These are phyloP conservation scores for Thymus mandschuricus DNA, from an alignment of 257 asterid genomes.

Conservation along the genomic window DNA sequence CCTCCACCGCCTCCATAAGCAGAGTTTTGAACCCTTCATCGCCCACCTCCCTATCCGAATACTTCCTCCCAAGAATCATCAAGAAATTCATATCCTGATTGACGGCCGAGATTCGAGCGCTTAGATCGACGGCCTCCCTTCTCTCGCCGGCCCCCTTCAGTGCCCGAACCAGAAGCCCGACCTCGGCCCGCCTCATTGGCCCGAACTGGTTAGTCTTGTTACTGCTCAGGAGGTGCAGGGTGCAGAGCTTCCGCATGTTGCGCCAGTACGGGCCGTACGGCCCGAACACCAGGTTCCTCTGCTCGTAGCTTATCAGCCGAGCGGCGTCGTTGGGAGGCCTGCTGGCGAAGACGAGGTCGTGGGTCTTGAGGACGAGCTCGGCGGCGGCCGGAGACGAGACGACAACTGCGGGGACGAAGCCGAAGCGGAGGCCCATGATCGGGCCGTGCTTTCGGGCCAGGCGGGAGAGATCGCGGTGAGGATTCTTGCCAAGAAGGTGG, in stretches of 20 bases:
- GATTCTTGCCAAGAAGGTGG: conserved; percentile 43
- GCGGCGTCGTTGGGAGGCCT: conserved; percentile 26
- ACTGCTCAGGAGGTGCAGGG: conserved; percentile 41
- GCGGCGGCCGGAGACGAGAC: conserved; percentile 41
- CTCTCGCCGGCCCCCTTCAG: conserved; percentile 24
- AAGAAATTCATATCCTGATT: conserved; percentile 37
- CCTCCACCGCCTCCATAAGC: conserved; percentile 16
- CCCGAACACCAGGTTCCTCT: conserved; percentile 20
- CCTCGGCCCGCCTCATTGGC: conserved; percentile 38
- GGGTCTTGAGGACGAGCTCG: conserved; percentile 47
- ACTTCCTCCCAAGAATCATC: conserved; percentile 47
- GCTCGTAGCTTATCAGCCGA: conserved; percentile 24
- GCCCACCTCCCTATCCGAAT: conserved; percentile 19
- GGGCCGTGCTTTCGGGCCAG: conserved; percentile 46
- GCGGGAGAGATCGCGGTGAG: conserved; percentile 36
- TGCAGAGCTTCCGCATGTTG: conserved; percentile 44
- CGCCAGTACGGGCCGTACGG: conserved; percentile 49
- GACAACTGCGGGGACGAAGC: conserved; percentile 31
- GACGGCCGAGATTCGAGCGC: conserved; percentile 25
- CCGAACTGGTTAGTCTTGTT: conserved; percentile 30
- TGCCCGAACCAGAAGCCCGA: conserved; percentile 25
- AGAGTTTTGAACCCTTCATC: conserved; percentile 28
- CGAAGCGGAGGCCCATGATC: conserved; percentile 44
- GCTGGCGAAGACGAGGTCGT: conserved; percentile 42
- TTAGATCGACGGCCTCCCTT: conserved; percentile 36